Base-by-base conservation (phyloP, 768 basidiomycete genomes). In the Boletus patriciae region DNA sequence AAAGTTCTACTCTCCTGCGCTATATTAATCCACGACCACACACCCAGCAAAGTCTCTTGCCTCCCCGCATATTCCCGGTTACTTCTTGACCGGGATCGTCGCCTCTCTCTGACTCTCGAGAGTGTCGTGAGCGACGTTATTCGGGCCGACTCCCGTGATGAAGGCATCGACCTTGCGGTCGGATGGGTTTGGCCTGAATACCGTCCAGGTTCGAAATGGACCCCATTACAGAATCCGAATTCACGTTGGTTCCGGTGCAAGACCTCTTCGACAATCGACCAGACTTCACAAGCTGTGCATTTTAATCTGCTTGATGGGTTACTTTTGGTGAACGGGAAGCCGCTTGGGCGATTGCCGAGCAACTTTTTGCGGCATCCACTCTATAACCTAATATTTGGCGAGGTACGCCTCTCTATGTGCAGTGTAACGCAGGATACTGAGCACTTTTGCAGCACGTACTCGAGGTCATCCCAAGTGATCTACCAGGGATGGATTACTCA, bases 1-100 rank as follows among this genome's bases (percentile, higher is more conserved):
- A 46, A 50, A 0, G 19, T 58, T 23, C 56, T 67, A 15, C 42
- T 68, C 23, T 61, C 69, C 36, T 69, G 60, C 38, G 60, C 62
- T 0, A 63, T 73, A 42, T 46, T 64, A 0, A 52, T 74, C 12
- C 59, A 65, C 38, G 64, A 67, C 44, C 68, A 71, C 52, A 62
- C 58, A 0, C 70, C 68, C 3, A 21, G 38, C 13, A 18, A 62
- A 1, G 11, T 57, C 21, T 54, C 57, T 12, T 3, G 6, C 12
- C 54, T 67, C 3, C 5, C 63, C 3, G 2, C 21, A 9, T 46
- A 50, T 49, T 66, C 60, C 0, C 56, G 43, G 13, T 29, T 62
- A 12, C 61, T 73, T 27, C 56, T 71, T 18, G 66, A 70, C 18
- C 66, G 74, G 10, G 68, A 77, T 41, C 53, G 65, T 13, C 66